Percentiles rank a stretch among this genome's conserved stretches.
phyloP scores from a whole-genome alignment of 1,139 yeast species.

The Zygoascus sp. region DNA sequence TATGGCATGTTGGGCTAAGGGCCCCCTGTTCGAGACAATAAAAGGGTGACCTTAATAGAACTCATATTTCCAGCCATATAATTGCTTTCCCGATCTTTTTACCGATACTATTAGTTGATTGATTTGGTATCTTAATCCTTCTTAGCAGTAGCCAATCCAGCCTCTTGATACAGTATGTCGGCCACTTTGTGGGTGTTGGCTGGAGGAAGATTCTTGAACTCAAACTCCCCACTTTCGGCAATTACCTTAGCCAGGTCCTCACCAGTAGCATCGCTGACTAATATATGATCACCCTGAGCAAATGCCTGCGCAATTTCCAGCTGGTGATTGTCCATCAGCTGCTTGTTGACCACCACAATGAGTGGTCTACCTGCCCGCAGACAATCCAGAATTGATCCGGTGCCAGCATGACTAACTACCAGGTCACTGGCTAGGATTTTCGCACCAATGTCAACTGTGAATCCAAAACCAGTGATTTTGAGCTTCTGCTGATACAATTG shows the following conservation, averaged over 20 bases:
- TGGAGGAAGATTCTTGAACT: conserved; percentile 24
- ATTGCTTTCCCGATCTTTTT: no score
- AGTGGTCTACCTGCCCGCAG: conserved; percentile 53
- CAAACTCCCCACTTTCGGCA: conserved; percentile 9
- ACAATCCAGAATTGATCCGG: conserved; percentile 86
- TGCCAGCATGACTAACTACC: conserved; percentile 84
- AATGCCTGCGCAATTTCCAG: conserved; percentile 66
- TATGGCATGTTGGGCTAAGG: no score
- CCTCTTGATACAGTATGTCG: conserved; percentile 25
- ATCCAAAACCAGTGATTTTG: conserved; percentile 36
- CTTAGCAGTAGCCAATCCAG: conserved; percentile 18
- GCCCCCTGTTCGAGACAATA: no score
- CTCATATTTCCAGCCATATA: no score
- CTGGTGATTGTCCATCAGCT: conserved; percentile 85
- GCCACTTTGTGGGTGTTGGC: conserved; percentile 23
- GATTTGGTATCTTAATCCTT: background rate
- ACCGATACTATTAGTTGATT: no score
- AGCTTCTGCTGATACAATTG: conserved; percentile 26
- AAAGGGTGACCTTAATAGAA: no score
- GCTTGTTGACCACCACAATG: conserved; percentile 64
- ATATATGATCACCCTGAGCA: conserved; percentile 37
- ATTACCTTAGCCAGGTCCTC: conserved; percentile 19
- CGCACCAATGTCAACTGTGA: conserved; percentile 42
- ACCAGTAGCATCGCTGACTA: conserved; percentile 19
- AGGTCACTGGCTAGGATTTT: conserved; percentile 45